Percentiles rank a stretch among this genome's conserved stretches.
Evolutionary conservation across 1,284 basidiomycete species (phyloP).

Genomic region (Blastosporella zonata): DNA sequence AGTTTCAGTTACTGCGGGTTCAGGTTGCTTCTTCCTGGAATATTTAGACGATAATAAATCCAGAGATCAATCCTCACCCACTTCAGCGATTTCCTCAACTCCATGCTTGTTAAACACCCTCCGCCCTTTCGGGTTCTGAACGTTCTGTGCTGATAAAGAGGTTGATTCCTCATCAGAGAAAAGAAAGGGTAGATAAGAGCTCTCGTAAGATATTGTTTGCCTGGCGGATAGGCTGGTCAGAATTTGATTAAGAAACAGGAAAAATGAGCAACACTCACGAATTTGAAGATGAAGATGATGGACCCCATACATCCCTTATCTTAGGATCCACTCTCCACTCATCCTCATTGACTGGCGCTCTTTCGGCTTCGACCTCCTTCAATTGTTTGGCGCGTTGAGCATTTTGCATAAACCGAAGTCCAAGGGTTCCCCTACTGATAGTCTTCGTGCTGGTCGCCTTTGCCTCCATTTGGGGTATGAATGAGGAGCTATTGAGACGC

Average conservation of each 20-base stretch:
- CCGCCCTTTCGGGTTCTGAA: slow-evolving; percentile 32
- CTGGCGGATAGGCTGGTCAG: slow-evolving; percentile 13
- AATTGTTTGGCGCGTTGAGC: slow-evolving; percentile 55
- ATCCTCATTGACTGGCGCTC: slow-evolving; percentile 62
- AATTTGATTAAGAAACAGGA: neutral
- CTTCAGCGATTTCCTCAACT: slow-evolving; percentile 37
- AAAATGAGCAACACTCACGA: slow-evolving; percentile 27
- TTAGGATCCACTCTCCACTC: slow-evolving; percentile 66
- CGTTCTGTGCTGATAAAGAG: slow-evolving; percentile 22
- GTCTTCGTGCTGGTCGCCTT: slow-evolving; percentile 34
- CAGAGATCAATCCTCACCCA: slow-evolving; percentile 22
- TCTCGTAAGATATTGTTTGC: slow-evolving; percentile 49
- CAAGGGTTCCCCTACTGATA: slow-evolving; percentile 65
- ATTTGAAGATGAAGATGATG: slow-evolving; percentile 22
- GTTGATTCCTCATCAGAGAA: slow-evolving; percentile 33
- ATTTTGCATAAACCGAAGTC: slow-evolving; percentile 77
- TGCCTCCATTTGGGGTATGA: slow-evolving; percentile 37
- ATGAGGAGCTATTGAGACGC: neutral
- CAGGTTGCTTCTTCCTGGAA: slow-evolving; percentile 14
- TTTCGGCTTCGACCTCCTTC: slow-evolving; percentile 47
- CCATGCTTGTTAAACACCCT: slow-evolving; percentile 41
- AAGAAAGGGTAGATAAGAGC: slow-evolving; percentile 71
- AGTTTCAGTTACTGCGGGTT: slow-evolving; percentile 8
- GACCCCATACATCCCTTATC: slow-evolving; percentile 57
- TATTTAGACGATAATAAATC: slow-evolving; percentile 2